phyloP scores from a whole-genome alignment of 2,329 filamentous ascomycete genomes.

The Aspergillus fumigatus region DNA sequence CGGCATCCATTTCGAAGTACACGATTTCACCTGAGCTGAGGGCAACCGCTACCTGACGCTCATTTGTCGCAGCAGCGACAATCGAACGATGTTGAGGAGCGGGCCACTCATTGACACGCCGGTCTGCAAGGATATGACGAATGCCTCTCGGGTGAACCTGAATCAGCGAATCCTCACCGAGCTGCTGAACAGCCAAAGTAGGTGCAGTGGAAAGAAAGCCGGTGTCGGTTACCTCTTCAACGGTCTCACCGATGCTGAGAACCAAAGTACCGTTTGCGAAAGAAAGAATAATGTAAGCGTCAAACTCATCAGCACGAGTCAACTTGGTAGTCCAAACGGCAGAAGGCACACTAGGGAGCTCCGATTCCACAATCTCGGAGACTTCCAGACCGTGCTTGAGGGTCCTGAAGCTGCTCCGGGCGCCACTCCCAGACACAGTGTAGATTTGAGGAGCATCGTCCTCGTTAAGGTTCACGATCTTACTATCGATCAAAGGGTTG shows the following conservation, averaged over 20 bases:
- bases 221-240: conserved; percentile 91
- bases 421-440: conserved; percentile 81
- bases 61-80: conserved; percentile 88
- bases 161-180: conserved; percentile 87
- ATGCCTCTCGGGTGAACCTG: conserved; percentile 98
- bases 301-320: conserved; percentile 73
- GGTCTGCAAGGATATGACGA: conserved; percentile 73
- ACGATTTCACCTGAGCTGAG: conserved; percentile 95
- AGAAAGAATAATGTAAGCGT: conserved; percentile 93
- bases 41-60: conserved; percentile 87
- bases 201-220: conserved; percentile 85
- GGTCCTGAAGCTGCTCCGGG: conserved; percentile 83
- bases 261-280: conserved; percentile 88
- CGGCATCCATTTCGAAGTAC: conserved; percentile 95
- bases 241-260: conserved; percentile 91
- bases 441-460: conserved; percentile 98
- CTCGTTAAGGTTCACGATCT: conserved; percentile 82
- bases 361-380: conserved; percentile 91
- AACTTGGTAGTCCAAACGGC: conserved; percentile 95
- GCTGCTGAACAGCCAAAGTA: conserved; percentile 86
- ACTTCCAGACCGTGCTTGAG: conserved; percentile 91
- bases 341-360: conserved; percentile 80
- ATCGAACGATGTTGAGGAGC: conserved; percentile 92
- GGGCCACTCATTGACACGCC: conserved; percentile 85
- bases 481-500: conserved; percentile 87